These are phyloP conservation scores for Rhizopogon vesiculosus DNA, from an alignment of 768 basidiomycete genomes.

Conservation along the genomic window DNA sequence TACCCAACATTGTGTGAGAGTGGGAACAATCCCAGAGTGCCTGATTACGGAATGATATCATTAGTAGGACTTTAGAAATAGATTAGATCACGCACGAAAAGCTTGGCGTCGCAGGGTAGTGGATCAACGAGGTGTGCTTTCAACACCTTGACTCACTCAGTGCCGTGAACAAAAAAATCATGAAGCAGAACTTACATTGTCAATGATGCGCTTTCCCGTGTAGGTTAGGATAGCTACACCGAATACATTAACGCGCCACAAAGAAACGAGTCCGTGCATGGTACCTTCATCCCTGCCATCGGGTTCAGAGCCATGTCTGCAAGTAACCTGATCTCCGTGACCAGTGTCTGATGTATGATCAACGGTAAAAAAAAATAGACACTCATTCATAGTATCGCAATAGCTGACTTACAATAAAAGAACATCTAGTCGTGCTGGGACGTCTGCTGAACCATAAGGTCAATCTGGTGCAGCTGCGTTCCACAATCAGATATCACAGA, in stretches of 20 bases:
- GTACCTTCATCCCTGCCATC: constrained; percentile 53
- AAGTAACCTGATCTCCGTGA: constrained; percentile 42
- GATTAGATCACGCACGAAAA: constrained; percentile 17
- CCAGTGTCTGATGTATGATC: constrained; percentile 36
- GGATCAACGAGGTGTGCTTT: constrained; percentile 18
- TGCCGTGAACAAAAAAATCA: constrained; percentile 16
- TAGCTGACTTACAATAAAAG: constrained; percentile 5
- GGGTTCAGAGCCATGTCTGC: constrained; percentile 37
- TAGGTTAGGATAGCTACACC: constrained; percentile 10
- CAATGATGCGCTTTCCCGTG: constrained; percentile 13
- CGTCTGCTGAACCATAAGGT: background rate
- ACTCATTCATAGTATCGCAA: background rate
- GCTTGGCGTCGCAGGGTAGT: constrained; percentile 19
- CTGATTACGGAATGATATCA: constrained; percentile 2
- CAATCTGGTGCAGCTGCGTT: constrained; percentile 1
- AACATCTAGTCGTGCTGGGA: constrained; percentile 2
- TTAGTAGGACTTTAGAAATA: background rate
- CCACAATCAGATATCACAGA: background rate
- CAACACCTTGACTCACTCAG: constrained; percentile 11
- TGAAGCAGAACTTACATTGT: constrained; percentile 18
- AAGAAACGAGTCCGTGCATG: background rate
- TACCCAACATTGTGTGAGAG: constrained; percentile 24
- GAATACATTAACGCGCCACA: background rate
- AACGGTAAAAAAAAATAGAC: no score
- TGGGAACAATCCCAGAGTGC: constrained; percentile 27